These are phyloP conservation scores for Dothidotthia symphoricarpi DNA, from an alignment of 2,329 filamentous ascomycete genomes.

Conservation along the genomic window DNA sequence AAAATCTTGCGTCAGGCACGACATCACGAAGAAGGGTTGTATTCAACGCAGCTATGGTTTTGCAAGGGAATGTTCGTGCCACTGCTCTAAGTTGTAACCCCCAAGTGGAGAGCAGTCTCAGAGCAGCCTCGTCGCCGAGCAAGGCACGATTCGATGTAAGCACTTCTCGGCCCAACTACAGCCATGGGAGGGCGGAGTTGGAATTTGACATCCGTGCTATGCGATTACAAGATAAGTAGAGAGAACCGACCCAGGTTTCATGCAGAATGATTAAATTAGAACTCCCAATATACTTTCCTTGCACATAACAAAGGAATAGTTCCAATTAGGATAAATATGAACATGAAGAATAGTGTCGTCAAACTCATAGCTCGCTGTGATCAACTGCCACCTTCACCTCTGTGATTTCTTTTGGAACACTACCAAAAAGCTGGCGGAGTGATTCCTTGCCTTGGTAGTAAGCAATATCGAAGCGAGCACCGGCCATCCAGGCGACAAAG, in stretches of 20 bases:
- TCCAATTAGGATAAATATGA: constrained; percentile 35
- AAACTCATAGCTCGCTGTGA: constrained; percentile 46
- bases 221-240: constrained; percentile 8
- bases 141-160: constrained; percentile 51
- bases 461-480: constrained; percentile 77
- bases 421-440: constrained; percentile 42
- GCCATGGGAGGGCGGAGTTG: constrained; percentile 65
- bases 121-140: constrained; percentile 33
- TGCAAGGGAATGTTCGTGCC: constrained; percentile 18
- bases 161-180: constrained; percentile 97
- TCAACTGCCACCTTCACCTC: constrained; percentile 25
- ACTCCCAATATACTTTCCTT: constrained; percentile 17
- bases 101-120: constrained; percentile 11
- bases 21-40: too few species aligned
- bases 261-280: constrained; percentile 26
- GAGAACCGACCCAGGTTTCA: background rate
- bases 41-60: too few species aligned
- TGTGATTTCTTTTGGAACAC: constrained; percentile 13
- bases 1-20: background rate
- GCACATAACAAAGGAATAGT: constrained; percentile 12
- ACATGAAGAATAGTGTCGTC: constrained; percentile 13
- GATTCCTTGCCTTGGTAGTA: constrained; percentile 57
- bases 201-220: constrained; percentile 99
- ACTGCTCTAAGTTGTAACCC: constrained; percentile 16
- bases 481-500: constrained; percentile 72